Percentiles rank a stretch among this genome's conserved stretches.
Evolutionary conservation across 495 filamentous ascomycete species (phyloP).

Genomic region (Margaritispora aquatica): DNA sequence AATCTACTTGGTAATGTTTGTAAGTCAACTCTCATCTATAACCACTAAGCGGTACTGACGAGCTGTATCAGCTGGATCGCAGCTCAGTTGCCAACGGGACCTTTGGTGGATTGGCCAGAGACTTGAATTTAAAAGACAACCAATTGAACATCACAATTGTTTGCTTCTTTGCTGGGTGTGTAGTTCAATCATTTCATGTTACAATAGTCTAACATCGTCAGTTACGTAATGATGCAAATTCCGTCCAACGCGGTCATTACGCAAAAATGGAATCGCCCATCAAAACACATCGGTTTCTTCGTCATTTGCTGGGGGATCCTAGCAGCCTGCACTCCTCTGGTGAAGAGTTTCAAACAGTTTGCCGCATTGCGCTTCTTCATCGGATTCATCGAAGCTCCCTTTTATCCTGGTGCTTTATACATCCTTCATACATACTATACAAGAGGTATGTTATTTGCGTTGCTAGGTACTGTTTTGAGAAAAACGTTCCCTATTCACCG

Average conservation of each 20-base stretch:
- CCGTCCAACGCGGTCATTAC: slow-evolving; percentile 53
- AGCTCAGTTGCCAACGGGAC: slow-evolving; percentile 43
- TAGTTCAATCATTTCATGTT: no score
- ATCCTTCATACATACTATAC: slow-evolving; percentile 45
- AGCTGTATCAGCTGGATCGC: slow-evolving; percentile 70
- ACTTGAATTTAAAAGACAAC: slow-evolving; percentile 32
- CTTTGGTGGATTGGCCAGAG: slow-evolving; percentile 39
- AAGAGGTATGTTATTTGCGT: no score
- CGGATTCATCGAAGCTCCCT: slow-evolving; percentile 27
- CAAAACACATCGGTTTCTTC: slow-evolving; percentile 23
- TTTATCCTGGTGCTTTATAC: slow-evolving; percentile 43
- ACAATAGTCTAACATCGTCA: no score
- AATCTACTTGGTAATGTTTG: neutral
- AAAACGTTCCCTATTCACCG: no score
- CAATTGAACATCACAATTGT: slow-evolving; percentile 36
- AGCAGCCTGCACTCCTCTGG: slow-evolving; percentile 28
- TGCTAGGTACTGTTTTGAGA: no score
- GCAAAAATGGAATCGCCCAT: slow-evolving; percentile 21
- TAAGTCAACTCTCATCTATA: slow-evolving; percentile 23
- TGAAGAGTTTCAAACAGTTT: slow-evolving; percentile 30
- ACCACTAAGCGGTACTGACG: no score
- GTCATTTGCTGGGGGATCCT: slow-evolving; percentile 37
- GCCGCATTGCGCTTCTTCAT: slow-evolving; percentile 30
- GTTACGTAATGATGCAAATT: slow-evolving; percentile 23
- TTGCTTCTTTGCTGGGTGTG: slow-evolving; percentile 36